A percentile compares a stretch with the other conserved stretches of the same genome.
phyloP scores from a whole-genome alignment of 2,329 filamentous ascomycete genomes.

The Botrytis galanthina region DNA sequence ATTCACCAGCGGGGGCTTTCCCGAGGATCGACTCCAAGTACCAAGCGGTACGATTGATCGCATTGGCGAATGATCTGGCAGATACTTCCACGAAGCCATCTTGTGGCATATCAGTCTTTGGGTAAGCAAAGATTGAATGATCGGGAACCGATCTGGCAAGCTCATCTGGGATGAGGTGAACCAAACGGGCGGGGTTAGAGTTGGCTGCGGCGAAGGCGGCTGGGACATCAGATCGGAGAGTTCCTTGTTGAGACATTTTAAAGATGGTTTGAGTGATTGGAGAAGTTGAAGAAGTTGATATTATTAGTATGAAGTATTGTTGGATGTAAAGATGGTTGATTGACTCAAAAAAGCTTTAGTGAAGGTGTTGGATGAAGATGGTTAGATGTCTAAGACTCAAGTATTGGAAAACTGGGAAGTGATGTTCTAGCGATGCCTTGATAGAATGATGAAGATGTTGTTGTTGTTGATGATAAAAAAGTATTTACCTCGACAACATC shows the following conservation, averaged over 20 bases:
- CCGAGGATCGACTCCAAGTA: slow-evolving; percentile 26
- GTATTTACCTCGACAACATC: not conserved
- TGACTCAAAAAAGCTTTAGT: slow-evolving; percentile 14
- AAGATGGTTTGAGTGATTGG: slow-evolving; percentile 10
- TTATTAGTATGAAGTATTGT: slow-evolving; percentile 13
- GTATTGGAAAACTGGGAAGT: slow-evolving; percentile 12
- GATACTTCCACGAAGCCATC: slow-evolving; percentile 31
- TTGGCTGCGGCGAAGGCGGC: slow-evolving; percentile 17
- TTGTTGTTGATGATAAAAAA: slow-evolving; percentile 15
- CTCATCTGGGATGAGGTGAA: slow-evolving; percentile 29
- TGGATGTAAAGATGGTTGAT: not conserved
- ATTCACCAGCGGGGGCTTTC: slow-evolving; percentile 14
- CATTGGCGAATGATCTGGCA: slow-evolving; percentile 28
- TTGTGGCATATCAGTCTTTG: slow-evolving; percentile 24
- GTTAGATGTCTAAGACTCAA: slow-evolving; percentile 9
- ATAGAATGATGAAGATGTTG: slow-evolving; percentile 12
- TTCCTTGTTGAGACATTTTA: slow-evolving; percentile 24
- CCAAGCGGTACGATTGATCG: slow-evolving; percentile 28
- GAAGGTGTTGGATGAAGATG: slow-evolving; percentile 1
- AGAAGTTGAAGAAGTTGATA: not conserved
- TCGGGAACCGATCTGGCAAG: slow-evolving; percentile 26
- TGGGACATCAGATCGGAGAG: slow-evolving; percentile 18
- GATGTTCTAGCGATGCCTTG: slow-evolving; percentile 2
- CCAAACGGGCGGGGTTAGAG: slow-evolving; percentile 23
- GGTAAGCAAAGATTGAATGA: slow-evolving; percentile 29